Percentiles rank a stretch among this genome's conserved stretches.
Conservation (phyloP, 257 asterid genomes). For the Solanum infundibuliforme region DNA sequence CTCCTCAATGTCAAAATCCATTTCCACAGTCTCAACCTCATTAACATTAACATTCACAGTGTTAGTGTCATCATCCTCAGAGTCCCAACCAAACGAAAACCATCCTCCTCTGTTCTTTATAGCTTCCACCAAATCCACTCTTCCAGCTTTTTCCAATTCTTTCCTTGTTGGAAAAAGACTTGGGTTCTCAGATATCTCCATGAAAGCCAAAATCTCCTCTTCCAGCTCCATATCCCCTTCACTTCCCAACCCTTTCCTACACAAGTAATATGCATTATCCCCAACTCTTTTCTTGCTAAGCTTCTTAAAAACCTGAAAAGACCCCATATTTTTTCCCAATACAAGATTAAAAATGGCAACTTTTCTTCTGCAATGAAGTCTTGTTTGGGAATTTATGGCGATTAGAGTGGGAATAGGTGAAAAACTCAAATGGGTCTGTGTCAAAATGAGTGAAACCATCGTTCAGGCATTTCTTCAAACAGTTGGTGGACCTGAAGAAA, state of each 20-base stretch:
- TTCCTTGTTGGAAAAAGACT: conserved; percentile 53
- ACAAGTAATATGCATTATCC: conserved; percentile 25
- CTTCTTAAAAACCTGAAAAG: conserved; percentile 20
- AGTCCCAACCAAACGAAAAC: conserved; percentile 78
- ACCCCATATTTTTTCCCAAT: neutral
- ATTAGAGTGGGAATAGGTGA: conserved; percentile 5
- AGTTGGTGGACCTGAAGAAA: neutral
- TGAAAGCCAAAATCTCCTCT: conserved; percentile 65
- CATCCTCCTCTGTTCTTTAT: conserved; percentile 70
- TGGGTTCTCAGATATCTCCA: conserved; percentile 68
- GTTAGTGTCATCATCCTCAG: conserved; percentile 24
- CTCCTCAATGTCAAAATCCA: conserved; percentile 34
- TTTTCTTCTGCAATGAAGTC: neutral
- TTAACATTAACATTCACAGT: conserved; percentile 12
- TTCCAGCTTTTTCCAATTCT: conserved; percentile 61
- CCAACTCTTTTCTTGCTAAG: neutral
- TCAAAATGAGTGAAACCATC: conserved; percentile 41
- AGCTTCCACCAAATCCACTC: conserved; percentile 72
- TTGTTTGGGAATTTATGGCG: neutral
- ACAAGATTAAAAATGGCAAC: neutral
- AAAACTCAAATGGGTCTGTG: conserved; percentile 11
- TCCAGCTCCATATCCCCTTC: conserved; percentile 68
- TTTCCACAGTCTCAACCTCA: conserved; percentile 6
- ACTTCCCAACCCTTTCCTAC: conserved; percentile 18
- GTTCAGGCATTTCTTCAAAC: conserved; percentile 74